Evolutionary conservation across 768 basidiomycete genomes (phyloP).

Genomic region (Wakefieldia striispora): DNA sequence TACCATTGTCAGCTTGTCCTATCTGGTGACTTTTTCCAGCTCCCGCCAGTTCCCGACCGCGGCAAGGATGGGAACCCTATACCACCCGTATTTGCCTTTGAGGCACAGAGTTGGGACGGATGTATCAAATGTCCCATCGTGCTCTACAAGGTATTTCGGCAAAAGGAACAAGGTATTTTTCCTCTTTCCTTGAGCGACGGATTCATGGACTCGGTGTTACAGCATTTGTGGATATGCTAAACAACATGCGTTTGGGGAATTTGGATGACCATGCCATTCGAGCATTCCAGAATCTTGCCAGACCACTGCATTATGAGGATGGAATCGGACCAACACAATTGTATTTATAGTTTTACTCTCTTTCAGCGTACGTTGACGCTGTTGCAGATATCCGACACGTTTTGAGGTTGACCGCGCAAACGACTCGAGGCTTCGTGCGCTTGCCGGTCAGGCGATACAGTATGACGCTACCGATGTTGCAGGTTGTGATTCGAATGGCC

Average conservation of each 20-base stretch:
- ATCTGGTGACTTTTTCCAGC: constrained; percentile 89
- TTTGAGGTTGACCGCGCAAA: constrained; percentile 75
- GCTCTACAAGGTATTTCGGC: constrained; percentile 79
- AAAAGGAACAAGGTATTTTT: constrained; percentile 69
- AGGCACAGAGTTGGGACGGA: constrained; percentile 67
- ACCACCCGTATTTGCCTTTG: constrained; percentile 69
- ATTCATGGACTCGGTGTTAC: not conserved
- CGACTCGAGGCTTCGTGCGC: constrained; percentile 42
- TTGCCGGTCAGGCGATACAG: constrained; percentile 36
- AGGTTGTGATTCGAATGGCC: constrained; percentile 44
- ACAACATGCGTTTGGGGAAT: constrained; percentile 79
- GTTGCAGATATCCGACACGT: constrained; percentile 62
- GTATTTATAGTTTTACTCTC: constrained; percentile 37
- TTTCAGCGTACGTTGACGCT: not conserved
- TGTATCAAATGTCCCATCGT: constrained; percentile 57
- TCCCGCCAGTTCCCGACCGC: constrained; percentile 72
- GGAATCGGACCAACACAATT: constrained; percentile 81
- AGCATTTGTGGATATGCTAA: constrained; percentile 84
- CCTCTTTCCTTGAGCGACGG: not conserved
- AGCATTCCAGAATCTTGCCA: constrained; percentile 55
- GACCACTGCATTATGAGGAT: constrained; percentile 61
- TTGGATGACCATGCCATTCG: constrained; percentile 42
- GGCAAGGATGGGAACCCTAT: constrained; percentile 47
- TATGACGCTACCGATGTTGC: constrained; percentile 47
- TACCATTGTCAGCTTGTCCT: constrained; percentile 58